Evolutionary conservation across 2,329 filamentous ascomycete species (phyloP).

Genomic region (Fusarium transvaalense): DNA sequence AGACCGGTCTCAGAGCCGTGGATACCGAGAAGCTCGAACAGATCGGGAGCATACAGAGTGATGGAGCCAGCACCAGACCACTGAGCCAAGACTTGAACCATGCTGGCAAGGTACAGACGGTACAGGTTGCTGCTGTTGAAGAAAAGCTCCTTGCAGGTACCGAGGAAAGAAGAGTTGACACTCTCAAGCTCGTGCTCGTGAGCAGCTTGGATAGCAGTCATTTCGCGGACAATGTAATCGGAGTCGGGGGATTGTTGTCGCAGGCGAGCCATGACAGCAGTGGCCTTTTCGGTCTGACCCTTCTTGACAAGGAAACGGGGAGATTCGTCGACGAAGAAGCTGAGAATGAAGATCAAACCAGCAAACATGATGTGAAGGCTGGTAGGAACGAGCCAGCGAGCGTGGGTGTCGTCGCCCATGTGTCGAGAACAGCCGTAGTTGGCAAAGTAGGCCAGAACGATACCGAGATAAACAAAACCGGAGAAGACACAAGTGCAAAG

Average conservation of each 20-base stretch:
- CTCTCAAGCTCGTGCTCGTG: conserved; percentile 28
- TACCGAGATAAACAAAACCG: conserved; percentile 28
- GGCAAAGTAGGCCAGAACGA: conserved; percentile 30
- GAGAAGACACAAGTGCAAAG: conserved; percentile 38
- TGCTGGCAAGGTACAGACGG: conserved; percentile 35
- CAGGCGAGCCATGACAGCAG: conserved; percentile 9
- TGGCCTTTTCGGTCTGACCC: conserved; percentile 21
- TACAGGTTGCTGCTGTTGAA: conserved; percentile 35
- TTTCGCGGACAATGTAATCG: conserved; percentile 24
- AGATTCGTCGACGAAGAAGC: conserved; percentile 31
- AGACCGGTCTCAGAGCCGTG: conserved; percentile 22
- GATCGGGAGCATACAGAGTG: conserved; percentile 17
- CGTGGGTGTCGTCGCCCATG: conserved; percentile 16
- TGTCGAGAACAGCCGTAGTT: conserved; percentile 35
- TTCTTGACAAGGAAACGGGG: conserved; percentile 33
- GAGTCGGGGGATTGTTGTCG: conserved; percentile 12
- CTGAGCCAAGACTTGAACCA: conserved; percentile 37
- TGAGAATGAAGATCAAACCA: conserved; percentile 24
- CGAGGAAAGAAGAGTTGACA: conserved; percentile 19
- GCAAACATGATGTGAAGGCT: conserved; percentile 37
- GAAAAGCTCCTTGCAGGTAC: conserved; percentile 29
- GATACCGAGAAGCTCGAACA: conserved; percentile 17
- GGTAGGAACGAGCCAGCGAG: conserved; percentile 34
- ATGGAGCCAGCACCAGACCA: conserved; percentile 37
- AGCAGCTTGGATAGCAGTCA: conserved; percentile 11